Evolutionary conservation across 164 flowering plant species (phyloP), one percentile per base, ranked within the genome.

Genomic region (Warburgia ugandensis): DNA sequence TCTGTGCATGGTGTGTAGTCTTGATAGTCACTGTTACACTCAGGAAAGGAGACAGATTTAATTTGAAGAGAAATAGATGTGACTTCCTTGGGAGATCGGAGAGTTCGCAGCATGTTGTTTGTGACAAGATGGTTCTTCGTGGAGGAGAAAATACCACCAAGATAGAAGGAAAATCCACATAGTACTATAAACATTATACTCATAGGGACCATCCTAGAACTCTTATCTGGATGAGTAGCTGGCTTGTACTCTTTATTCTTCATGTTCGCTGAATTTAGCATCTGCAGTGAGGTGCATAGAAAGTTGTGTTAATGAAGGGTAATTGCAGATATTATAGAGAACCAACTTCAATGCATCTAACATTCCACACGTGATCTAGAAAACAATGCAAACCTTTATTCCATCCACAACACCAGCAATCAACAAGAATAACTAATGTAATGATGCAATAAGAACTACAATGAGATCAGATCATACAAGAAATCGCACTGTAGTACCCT

Each of bases 1-100:
- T 94, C 96, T n/a, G 97, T 94, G 78, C 99, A 89, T 5, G 99
- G 99, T 8, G 99, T 89, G 76, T 79, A 86, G 57, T 89, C 99
- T 67, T 94, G 97, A 60, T 63, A 78, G 48, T 89, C 83, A 9
- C 42, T 59, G 60, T 74, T 58, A 68, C 99, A 94, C 59, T 80
- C 83, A 2, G 86, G 69, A 55, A 94, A 89, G 20, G 68, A 21
- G 38, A 68, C 63, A 0, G 78, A 48, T 64, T 78, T 83, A 14
- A 74, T 56, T 50, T 79, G 79, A 16, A 76, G 81, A 51, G 96
- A 59, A 28, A 59, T 48, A 60, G 58, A 47, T 16, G 52, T 45
- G 2, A 61, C 48, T 6, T 69, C 76, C 59, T 55, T 71, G 3
- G 79, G 30, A 64, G 81, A 48, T 28, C 67, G 55, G 20, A 61